These are phyloP conservation scores for Wallacemonas sp. DNA, from an alignment of 208 protist species.

Conservation along the genomic window DNA sequence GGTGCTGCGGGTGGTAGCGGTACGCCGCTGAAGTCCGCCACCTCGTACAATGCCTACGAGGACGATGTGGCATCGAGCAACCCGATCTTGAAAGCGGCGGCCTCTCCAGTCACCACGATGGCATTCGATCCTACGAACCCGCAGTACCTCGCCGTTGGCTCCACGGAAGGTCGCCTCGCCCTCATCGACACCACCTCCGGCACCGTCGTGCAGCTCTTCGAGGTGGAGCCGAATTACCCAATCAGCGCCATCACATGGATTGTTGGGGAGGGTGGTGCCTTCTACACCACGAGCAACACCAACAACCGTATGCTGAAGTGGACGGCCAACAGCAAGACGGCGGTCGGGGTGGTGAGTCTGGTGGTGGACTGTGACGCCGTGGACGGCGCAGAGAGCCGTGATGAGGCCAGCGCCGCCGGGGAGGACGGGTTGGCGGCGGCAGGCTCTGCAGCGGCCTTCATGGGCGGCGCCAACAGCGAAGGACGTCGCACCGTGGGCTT, in stretches of 20 bases:
- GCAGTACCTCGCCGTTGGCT: conserved; percentile 72
- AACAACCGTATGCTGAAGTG: conserved; percentile 67
- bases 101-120: conserved; percentile 51
- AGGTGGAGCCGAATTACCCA: conserved; percentile 30
- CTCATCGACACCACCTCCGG: conserved; percentile 50
- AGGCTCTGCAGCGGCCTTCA: neutral
- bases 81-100: conserved; percentile 22
- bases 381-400: neutral
- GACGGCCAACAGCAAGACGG: conserved; percentile 58
- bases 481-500: conserved; percentile 32
- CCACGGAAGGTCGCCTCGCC: conserved; percentile 64
- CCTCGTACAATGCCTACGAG: conserved; percentile 10
- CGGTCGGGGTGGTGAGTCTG: conserved; percentile 34
- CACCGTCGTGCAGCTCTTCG: conserved; percentile 58
- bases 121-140: conserved; percentile 73
- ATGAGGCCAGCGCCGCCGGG: neutral
- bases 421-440: neutral
- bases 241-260: conserved; percentile 76
- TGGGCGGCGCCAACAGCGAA: neutral
- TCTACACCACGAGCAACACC: conserved; percentile 70
- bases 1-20: neutral
- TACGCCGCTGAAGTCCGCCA: neutral
- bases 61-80: conserved; percentile 7
- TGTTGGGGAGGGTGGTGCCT: conserved; percentile 48
- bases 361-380: conserved; percentile 11